Percentiles rank a stretch among this genome's conserved stretches.
Evolutionary conservation across 257 asterid genomes (phyloP).

Genomic region (Solanum medicagineum): DNA sequence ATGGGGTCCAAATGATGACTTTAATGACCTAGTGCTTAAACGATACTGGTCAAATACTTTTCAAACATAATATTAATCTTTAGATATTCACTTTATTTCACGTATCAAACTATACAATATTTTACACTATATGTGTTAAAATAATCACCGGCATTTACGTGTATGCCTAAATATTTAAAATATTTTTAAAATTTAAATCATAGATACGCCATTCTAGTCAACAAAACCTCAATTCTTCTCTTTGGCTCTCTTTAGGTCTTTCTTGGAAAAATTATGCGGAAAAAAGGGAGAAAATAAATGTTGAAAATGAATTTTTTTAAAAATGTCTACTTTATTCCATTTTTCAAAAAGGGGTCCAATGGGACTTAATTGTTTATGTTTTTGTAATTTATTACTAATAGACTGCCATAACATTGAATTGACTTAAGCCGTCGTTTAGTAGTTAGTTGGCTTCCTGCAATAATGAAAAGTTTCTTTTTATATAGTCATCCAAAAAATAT

Average conservation of each 20-base stretch:
- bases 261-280: neutral
- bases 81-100: no score
- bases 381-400: no score
- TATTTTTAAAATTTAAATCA: neutral
- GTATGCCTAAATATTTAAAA: neutral
- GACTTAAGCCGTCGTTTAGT: no score
- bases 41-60: no score
- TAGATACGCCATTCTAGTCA: neutral
- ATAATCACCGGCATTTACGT: neutral
- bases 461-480: no score
- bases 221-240: neutral
- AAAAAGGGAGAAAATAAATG: neutral
- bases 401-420: no score
- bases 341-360: neutral
- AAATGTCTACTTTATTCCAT: neutral
- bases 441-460: no score
- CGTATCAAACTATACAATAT: accelerated
- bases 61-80: no score
- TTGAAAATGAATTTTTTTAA: neutral
- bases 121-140: neutral
- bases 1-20: no score
- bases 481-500: no score
- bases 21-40: no score
- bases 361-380: neutral
- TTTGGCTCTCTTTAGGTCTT: neutral